Conservation (phyloP, 1,284 basidiomycete species). For the Cryptococcus sp. region DNA sequence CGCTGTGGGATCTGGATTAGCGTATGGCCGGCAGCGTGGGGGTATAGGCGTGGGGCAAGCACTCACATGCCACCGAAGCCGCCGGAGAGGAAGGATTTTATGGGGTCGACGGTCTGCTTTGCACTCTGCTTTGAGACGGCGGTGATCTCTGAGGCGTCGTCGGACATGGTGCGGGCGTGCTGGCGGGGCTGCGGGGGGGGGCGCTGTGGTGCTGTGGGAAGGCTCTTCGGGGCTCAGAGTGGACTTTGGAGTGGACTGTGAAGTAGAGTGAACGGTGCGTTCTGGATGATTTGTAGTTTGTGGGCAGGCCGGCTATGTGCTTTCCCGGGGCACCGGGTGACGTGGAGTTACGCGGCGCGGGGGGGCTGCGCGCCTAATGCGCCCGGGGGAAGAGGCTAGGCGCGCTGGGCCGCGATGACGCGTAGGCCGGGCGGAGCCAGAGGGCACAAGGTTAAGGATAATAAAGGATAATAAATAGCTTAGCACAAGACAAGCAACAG, state of each 20-base stretch:
- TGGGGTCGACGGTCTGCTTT: conserved; percentile 40
- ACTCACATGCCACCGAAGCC: conserved; percentile 75
- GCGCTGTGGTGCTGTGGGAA: neutral
- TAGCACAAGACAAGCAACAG: too few species aligned
- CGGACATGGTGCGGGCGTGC: conserved; percentile 28
- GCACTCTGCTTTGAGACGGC: conserved; percentile 15
- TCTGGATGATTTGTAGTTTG: conserved; percentile 4
- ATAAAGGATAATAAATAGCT: too few species aligned
- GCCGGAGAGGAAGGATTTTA: conserved; percentile 84
- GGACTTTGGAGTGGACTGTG: neutral
- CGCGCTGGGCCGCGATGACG: too few species aligned
- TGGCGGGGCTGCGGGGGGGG: neutral
- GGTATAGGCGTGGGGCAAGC: neutral
- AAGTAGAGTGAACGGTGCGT: neutral
- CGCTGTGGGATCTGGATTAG: neutral
- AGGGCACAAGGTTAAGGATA: too few species aligned
- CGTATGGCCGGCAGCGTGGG: neutral
- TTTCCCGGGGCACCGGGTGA: too few species aligned
- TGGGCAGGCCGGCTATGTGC: too few species aligned
- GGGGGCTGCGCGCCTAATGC: too few species aligned
- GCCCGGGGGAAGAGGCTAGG: too few species aligned
- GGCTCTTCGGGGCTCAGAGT: neutral
- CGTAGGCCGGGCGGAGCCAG: too few species aligned
- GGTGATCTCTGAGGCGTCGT: conserved; percentile 32
- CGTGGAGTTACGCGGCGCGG: too few species aligned